A percentile compares a stretch with the other conserved stretches of the same genome.
Conservation (phyloP, 495 filamentous ascomycete species). For the Thermothielavioides terrestris region DNA sequence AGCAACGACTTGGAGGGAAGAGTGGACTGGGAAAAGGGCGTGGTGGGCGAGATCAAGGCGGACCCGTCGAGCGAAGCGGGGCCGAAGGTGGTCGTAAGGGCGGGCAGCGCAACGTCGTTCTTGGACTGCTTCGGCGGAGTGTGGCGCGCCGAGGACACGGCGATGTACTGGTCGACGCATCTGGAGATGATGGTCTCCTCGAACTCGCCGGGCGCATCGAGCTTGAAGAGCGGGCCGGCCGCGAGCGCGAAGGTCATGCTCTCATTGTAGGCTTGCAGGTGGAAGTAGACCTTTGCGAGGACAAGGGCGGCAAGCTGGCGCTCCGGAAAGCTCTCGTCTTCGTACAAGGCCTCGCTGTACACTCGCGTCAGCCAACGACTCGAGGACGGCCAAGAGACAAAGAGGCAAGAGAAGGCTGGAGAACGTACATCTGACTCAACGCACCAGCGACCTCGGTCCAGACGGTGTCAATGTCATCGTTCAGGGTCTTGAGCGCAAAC, state of each 20-base stretch:
- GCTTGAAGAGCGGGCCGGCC: slow-evolving; percentile 88
- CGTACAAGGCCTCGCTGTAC: slow-evolving; percentile 85
- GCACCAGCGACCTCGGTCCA: slow-evolving; percentile 95
- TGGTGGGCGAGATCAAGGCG: slow-evolving; percentile 74
- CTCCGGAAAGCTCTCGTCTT: slow-evolving; percentile 90
- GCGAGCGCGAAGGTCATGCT: slow-evolving; percentile 97
- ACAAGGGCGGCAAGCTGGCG: slow-evolving; percentile 91
- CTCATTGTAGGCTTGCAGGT: slow-evolving; percentile 97
- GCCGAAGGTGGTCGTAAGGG: slow-evolving; percentile 67
- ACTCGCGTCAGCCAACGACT: background rate
- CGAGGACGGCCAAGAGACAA: too few species aligned
- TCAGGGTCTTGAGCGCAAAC: slow-evolving; percentile 87
- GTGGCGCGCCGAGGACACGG: slow-evolving; percentile 64
- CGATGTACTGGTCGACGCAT: slow-evolving; percentile 96
- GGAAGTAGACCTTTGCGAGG: slow-evolving; percentile 96
- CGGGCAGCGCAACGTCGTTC: slow-evolving; percentile 47
- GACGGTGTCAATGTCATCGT: slow-evolving; percentile 88
- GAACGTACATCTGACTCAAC: slow-evolving; percentile 82
- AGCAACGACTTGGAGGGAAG: slow-evolving; percentile 89
- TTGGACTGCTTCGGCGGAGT: slow-evolving; percentile 38
- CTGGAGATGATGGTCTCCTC: slow-evolving; percentile 98
- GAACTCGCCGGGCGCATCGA: slow-evolving; percentile 87
- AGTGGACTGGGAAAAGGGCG: slow-evolving; percentile 85
- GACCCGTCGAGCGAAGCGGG: slow-evolving; percentile 53
- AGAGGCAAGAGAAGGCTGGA: slow-evolving; percentile 2